Base-by-base conservation (phyloP, 352 stramenopile genomes). In the Stephanocyclus meneghinianus region DNA sequence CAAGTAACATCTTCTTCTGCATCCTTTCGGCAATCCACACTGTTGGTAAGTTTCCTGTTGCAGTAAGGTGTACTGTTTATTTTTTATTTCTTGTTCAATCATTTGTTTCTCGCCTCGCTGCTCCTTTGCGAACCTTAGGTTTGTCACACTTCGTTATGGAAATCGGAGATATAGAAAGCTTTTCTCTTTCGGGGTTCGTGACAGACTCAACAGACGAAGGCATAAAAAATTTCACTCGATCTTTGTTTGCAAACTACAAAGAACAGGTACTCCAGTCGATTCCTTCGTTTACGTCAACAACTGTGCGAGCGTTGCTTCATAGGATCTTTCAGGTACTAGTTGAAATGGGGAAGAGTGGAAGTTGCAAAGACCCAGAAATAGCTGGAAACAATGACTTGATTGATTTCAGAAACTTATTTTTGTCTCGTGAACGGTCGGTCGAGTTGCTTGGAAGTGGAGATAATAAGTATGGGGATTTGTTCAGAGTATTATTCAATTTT, bases 341-440 rank as follows among this genome's bases (percentile, higher is more conserved):
- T 16, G 55, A 70, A 50, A 78, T 18, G 37, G 75, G 40, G n/a
- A 83, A 68, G 62, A 42, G 64, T 37, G 71, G 45, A 51, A 32
- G 35, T 21, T 66, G 35, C 50, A 21, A 40, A 53, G 73, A 32
- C 11, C 59, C 51, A 26, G 55, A 79, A 29, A 60, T 59, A 40
- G 61, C 65, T 55, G n/a, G 4, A 1, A 11, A 64, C 16, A 60
- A 67, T 56, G 53, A 47, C 0, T 8, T 85, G 32, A 47, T 91
- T 42, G 87, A 92, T 60, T 91, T 90, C 78, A 71, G 84, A 26
- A 85, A 91, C 37, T 83, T 92, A 18, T 56, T 92, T 1, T 67
- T 92, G 7, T 57, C 77, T 13, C 32, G 67, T 56, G 45, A 66
- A 26, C 42, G 68, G n/a, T 50, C 83, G 35, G 18, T 75, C 0